A percentile compares a stretch with the other conserved stretches of the same genome.
phyloP scores from a whole-genome alignment of 2,329 filamentous ascomycete species.

The Tolypocladium nubicola region DNA sequence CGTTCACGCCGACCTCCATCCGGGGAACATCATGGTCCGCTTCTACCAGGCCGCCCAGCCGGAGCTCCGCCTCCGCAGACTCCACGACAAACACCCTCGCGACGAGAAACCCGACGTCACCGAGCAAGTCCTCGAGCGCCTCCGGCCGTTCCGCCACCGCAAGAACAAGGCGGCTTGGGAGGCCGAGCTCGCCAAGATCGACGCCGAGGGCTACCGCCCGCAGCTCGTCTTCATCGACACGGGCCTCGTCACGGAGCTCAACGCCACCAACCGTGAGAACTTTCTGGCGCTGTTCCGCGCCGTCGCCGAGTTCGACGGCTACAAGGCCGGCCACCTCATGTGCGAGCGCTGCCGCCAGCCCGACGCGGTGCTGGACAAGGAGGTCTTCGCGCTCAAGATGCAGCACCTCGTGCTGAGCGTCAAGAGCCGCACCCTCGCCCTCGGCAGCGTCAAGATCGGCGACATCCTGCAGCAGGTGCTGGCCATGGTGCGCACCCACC shows the following conservation, averaged over 20 bases:
- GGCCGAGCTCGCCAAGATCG: constrained; percentile 62
- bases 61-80: constrained; percentile 35
- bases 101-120: constrained; percentile 63
- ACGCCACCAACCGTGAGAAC: constrained; percentile 73
- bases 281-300: constrained; percentile 95
- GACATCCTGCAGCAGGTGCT: constrained; percentile 88
- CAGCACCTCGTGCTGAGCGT: constrained; percentile 88
- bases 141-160: constrained; percentile 58
- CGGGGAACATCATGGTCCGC: constrained; percentile 98
- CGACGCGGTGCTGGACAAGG: constrained; percentile 75
- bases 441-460: constrained; percentile 92
- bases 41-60: constrained; percentile 81
- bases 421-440: constrained; percentile 80
- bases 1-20: constrained; percentile 90
- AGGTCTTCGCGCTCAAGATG: constrained; percentile 93
- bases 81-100: constrained; percentile 17
- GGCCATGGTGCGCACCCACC: constrained; percentile 81
- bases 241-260: constrained; percentile 88
- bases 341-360: constrained; percentile 90
- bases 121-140: constrained; percentile 70
- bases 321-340: constrained; percentile 91
- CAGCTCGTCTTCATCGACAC: constrained; percentile 98
- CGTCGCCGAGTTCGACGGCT: constrained; percentile 92
- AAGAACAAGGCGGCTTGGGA: constrained; percentile 62
- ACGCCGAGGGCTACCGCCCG: constrained; percentile 79